Evolutionary conservation across 2,329 filamentous ascomycete genomes (phyloP).

Genomic region (Blastomyces parvus): DNA sequence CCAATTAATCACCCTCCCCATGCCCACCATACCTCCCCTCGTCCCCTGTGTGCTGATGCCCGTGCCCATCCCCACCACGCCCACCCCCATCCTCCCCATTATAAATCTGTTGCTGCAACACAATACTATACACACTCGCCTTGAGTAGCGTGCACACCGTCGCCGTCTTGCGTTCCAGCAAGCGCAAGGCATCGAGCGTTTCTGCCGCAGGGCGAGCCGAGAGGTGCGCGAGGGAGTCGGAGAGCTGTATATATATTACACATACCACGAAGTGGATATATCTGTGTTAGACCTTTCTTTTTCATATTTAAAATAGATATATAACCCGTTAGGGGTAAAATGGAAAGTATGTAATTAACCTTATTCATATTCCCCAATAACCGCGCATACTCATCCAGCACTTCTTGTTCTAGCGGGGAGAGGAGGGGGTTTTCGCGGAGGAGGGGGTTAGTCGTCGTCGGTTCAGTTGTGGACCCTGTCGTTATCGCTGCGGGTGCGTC

Average conservation of each 20-base stretch:
- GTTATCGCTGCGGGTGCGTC: not conserved
- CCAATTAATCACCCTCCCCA: constrained; percentile 13
- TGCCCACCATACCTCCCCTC: constrained; percentile 3
- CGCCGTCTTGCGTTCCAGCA: constrained; percentile 87
- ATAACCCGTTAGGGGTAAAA: not conserved
- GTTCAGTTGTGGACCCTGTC: constrained; percentile 9
- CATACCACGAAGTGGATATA: not conserved
- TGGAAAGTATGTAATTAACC: constrained; percentile 40
- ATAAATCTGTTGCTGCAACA: constrained; percentile 91
- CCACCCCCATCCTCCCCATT: constrained; percentile 42
- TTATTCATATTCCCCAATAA: constrained; percentile 85
- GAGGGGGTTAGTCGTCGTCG: constrained; percentile 26
- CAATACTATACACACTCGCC: constrained; percentile 97
- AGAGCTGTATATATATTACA: constrained; percentile 20
- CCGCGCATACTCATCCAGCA: constrained; percentile 85
- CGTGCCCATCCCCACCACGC: constrained; percentile 19
- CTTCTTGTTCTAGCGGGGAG: constrained; percentile 78
- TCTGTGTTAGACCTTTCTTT: not conserved
- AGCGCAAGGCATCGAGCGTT: constrained; percentile 66
- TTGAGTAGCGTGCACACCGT: constrained; percentile 93
- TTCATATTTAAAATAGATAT: not conserved
- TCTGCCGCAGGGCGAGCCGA: constrained; percentile 62
- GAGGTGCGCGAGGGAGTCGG: constrained; percentile 43
- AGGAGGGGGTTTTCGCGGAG: constrained; percentile 39
- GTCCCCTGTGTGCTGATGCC: constrained; percentile 14